These are phyloP conservation scores for Citrus sp. DNA, from an alignment of 345 rosid genomes.

Conservation along the genomic window DNA sequence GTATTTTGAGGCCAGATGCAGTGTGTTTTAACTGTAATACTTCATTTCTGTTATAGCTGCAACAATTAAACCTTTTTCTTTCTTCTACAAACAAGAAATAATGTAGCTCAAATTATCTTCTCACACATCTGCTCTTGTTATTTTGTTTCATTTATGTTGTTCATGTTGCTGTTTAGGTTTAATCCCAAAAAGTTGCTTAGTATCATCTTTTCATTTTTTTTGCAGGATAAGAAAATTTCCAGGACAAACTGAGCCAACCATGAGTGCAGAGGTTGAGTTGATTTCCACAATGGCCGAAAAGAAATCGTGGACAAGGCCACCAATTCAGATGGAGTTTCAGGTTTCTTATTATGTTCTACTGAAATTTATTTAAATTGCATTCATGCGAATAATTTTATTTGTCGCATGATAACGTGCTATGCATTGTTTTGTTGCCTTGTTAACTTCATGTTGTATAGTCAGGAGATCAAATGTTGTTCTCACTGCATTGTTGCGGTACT, in stretches of 20 bases:
- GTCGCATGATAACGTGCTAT: neutral
- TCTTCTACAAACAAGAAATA: neutral
- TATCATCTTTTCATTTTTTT: neutral
- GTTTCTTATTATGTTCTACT: constrained; percentile 33
- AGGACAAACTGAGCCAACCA: constrained; percentile 94
- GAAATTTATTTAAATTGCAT: neutral
- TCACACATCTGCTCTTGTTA: neutral
- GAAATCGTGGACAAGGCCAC: constrained; percentile 97
- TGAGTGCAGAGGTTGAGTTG: constrained; percentile 97
- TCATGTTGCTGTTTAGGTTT: neutral
- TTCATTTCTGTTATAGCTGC: neutral
- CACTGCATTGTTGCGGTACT: neutral
- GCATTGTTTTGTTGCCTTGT: neutral
- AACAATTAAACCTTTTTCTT: neutral
- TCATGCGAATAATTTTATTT: neutral
- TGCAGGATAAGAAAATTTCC: constrained; percentile 95
- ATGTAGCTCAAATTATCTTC: neutral
- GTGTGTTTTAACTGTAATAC: neutral
- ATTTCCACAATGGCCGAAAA: constrained; percentile 93
- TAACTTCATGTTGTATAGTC: neutral
- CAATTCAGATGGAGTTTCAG: constrained; percentile 99
- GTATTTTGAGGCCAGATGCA: neutral
- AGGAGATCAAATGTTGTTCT: neutral
- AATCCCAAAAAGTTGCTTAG: neutral
- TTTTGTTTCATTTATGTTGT: neutral